Conservation (phyloP, 225 moss, liverwort and hornwort genomes). For the Bryoerythrophyllum caledonicum region DNA sequence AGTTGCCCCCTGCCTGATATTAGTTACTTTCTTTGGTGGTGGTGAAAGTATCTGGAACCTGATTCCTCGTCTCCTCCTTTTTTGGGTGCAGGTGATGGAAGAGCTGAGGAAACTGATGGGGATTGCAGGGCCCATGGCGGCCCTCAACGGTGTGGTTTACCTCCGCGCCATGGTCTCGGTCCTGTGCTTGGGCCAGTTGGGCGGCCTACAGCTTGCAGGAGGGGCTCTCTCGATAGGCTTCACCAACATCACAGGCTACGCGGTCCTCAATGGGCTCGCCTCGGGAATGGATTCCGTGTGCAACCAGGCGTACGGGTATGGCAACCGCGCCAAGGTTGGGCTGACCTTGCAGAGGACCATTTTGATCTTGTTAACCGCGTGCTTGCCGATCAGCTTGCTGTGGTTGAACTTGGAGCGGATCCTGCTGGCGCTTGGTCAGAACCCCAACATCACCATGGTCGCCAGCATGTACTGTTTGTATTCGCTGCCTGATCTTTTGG, state of each 20-base stretch:
- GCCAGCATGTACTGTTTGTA: constrained; percentile 75
- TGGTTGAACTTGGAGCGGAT: constrained; percentile 79
- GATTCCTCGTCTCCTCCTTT: neutral
- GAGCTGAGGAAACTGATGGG: constrained; percentile 63
- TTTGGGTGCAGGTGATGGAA: constrained; percentile 48
- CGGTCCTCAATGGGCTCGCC: constrained; percentile 75
- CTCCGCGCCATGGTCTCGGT: constrained; percentile 86
- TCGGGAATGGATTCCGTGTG: constrained; percentile 93
- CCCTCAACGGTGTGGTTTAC: constrained; percentile 74
- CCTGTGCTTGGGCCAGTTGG: constrained; percentile 70
- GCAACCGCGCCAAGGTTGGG: constrained; percentile 77
- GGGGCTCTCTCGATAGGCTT: constrained; percentile 83
- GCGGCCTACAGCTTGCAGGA: constrained; percentile 74
- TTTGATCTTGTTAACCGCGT: constrained; percentile 68
- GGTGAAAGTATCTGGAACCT: neutral
- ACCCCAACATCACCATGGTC: constrained; percentile 63
- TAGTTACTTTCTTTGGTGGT: neutral
- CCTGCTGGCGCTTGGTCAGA: constrained; percentile 62
- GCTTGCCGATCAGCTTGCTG: constrained; percentile 73
- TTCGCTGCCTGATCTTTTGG: constrained; percentile 77
- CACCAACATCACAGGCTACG: constrained; percentile 94
- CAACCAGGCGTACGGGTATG: constrained; percentile 72
- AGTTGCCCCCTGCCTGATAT: neutral
- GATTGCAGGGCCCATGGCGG: constrained; percentile 73
- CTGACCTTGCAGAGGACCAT: constrained; percentile 78